Base-by-base conservation (phyloP, 208 protist species). In the Trypanosomatidae sp. region DNA sequence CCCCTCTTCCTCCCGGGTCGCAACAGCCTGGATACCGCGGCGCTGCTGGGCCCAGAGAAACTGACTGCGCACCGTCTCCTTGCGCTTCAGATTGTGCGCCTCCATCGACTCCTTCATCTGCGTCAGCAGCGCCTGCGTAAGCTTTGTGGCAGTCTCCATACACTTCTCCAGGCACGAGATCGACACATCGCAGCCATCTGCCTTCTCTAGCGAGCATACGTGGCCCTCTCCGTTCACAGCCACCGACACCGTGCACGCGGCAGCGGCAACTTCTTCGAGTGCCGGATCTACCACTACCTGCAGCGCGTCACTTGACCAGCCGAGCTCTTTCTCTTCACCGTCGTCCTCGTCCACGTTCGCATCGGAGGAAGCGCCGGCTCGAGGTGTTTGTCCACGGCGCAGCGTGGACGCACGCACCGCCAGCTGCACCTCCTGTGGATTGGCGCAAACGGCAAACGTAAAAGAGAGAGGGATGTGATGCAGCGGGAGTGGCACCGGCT, bases 401-500 rank as follows among this genome's bases (percentile, higher is more conserved):
- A 89, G 64, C 59, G 62, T 68, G 3, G 80, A 79, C 25, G 69
- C 73, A 15, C 85, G 81, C 55, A 64, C 59, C 59, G 74, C 82
- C 65, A 87, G 72, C 30, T 74, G 73, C 66, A 84, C 64, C 36
- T 68, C 74, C 46, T 80, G 58, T 22, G 85, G 84, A 66, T 83
- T 59, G 58, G 80, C 77, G 46, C 89, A 91, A 47, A 97, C 81
- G 28, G 86, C 94, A 65, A 93, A 94, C 44, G 83, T 91, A 62
- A 86, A 89, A 58, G 81, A 79, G 15, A 99, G 62, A 4, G 98
- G 98, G 12, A 89, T 81, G 86, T 99, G 97, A 69, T 99, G 98
- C 52, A 99, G 83, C 22, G 83, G 90, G 17, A 99, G 83, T 43
- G 97, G 97, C 6, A 98, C 94, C 2, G 98, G 97, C 56, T 99